Evolutionary conservation across 352 stramenopile species (phyloP).

Genomic region (Phytophthora hybrid): DNA sequence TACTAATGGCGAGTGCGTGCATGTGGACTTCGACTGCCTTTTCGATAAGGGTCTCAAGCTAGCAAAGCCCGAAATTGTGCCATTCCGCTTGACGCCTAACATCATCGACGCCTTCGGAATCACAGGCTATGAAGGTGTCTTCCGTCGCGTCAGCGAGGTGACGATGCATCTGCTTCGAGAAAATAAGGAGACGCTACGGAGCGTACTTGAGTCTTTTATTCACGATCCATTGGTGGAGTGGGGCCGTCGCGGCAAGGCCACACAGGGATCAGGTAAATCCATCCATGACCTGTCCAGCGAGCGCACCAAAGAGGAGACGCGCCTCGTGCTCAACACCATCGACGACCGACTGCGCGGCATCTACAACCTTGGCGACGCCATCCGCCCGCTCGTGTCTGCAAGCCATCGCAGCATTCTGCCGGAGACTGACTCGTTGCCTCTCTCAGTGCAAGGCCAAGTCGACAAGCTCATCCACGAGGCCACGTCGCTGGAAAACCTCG

Average conservation of each 20-base stretch:
- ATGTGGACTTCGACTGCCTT: slow-evolving; percentile 99
- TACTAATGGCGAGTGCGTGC: slow-evolving; percentile 97
- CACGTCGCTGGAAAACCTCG: slow-evolving; percentile 92
- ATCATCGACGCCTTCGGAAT: slow-evolving; percentile 99
- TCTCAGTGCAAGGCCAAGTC: slow-evolving; percentile 94
- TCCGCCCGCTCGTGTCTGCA: slow-evolving; percentile 70
- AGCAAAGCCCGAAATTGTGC: slow-evolving; percentile 97
- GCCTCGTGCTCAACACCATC: slow-evolving; percentile 90
- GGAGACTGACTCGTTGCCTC: slow-evolving; percentile 87
- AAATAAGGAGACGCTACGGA: slow-evolving; percentile 98
- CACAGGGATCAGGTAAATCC: slow-evolving; percentile 51
- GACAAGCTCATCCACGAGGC: slow-evolving; percentile 95
- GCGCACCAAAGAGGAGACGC: slow-evolving; percentile 88
- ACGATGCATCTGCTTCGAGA: slow-evolving; percentile 93
- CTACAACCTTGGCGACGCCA: slow-evolving; percentile 92
- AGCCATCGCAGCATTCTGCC: slow-evolving; percentile 75
- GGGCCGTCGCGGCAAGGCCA: slow-evolving; percentile 80
- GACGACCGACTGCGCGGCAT: slow-evolving; percentile 92
- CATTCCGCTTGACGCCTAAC: slow-evolving; percentile 99
- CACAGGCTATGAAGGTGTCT: slow-evolving; percentile 96
- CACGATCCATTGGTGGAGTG: slow-evolving; percentile 97
- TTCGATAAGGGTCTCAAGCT: slow-evolving; percentile 99
- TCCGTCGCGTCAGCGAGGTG: slow-evolving; percentile 93
- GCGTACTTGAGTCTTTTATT: slow-evolving; percentile 99
- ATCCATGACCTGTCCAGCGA: slow-evolving; percentile 64